Base-by-base conservation (phyloP, 768 basidiomycete species). In the Boletus subcaerulescens region DNA sequence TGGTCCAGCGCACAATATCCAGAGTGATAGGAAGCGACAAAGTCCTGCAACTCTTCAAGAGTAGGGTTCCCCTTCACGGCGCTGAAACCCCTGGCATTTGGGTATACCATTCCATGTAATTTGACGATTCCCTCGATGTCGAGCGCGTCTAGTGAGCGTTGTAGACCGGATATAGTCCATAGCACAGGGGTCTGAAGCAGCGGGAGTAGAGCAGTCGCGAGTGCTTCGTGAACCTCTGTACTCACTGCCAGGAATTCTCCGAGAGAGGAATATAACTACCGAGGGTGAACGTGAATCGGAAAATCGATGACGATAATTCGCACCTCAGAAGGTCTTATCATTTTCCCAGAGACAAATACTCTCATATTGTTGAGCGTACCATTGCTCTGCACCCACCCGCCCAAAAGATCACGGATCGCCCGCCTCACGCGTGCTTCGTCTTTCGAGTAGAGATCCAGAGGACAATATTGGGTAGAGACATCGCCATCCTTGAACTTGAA, bases 391-490 rank as follows among this genome's bases (percentile, higher is more conserved):
- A 73, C 56, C 95, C 96, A 98, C 2, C 77, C 76, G 36, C 81
- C 72, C 87, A 89, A 93, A 29, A 98, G 77, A 32, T 71, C 73
- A 46, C 74, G 66, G n/a, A 98, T 65, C 3, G 93, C 93, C 13
- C 73, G 76, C n/a, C 57, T 65, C 31, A 91, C 68, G 10, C 94
- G 82, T n/a, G 35, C 49, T 46, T 78, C 71, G 22, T 91, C 80
- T 3, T 77, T 76, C 15, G 94, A 95, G 70, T 84, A 98, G 20
- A 99, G 76, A 71, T 99, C 96, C 52, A 99, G 74, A 4, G 96
- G 95, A 68, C 93, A 95, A 70, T 92, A 99, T 11, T 57, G 58
- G 7, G 73, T 72, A 17, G 76, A 65, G 22, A 74, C 67, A 47
- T 63, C 60, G 29, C 57, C 51, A 32, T 73, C 64, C 33, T 67